Conservation (phyloP, 129 eudicot species). For the Ambrosia artemisiifolia region DNA sequence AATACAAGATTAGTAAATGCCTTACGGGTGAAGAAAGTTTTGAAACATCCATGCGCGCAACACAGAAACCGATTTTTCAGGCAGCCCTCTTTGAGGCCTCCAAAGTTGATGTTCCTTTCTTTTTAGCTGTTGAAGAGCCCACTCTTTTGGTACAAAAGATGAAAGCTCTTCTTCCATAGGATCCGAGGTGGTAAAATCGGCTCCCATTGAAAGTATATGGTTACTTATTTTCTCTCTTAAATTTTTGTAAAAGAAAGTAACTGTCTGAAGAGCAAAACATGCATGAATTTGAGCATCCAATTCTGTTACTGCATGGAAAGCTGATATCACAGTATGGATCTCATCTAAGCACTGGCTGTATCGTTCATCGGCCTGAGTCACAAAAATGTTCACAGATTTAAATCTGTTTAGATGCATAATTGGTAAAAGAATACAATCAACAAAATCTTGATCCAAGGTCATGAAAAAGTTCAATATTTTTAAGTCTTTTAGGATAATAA, state of each 20-base stretch:
- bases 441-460: background rate
- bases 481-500: background rate
- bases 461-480: background rate
- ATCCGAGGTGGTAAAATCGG: constrained; percentile 24
- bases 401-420: background rate
- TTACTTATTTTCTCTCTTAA: constrained; percentile 77
- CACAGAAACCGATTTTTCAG: constrained; percentile 88
- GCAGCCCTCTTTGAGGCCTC: constrained; percentile 98
- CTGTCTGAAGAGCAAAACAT: constrained; percentile 72
- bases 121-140: constrained; percentile 91
- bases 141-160: constrained; percentile 69
- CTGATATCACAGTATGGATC: constrained; percentile 79
- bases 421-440: background rate
- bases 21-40: constrained; percentile 98
- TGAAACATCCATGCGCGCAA: constrained; percentile 98
- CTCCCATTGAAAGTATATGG: constrained; percentile 68
- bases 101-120: constrained; percentile 83
- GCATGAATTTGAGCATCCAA: constrained; percentile 79
- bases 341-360: constrained; percentile 85
- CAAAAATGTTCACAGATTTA: background rate
- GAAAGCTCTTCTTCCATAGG: constrained; percentile 41
- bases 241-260: constrained; percentile 67
- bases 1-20: background rate
- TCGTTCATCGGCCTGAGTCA: constrained; percentile 73
- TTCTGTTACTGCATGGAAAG: constrained; percentile 91